phyloP scores from a whole-genome alignment of 176 grass and related monocot genomes.

The Canna indica region DNA sequence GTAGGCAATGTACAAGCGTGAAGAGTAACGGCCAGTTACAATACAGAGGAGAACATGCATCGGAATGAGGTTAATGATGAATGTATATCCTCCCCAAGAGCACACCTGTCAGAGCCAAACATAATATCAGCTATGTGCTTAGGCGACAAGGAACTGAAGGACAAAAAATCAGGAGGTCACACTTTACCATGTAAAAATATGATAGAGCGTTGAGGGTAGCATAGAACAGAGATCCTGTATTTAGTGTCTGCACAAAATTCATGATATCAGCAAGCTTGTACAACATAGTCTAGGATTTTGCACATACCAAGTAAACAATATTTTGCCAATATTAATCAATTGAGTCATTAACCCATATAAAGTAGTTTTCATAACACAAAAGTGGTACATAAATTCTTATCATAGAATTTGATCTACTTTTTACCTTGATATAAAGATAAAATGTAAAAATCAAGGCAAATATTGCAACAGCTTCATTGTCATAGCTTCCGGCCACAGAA shows the following conservation, averaged over 20 bases:
- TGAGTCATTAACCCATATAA: not conserved
- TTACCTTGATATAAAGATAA: slow-evolving; percentile 99
- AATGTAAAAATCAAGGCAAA: slow-evolving; percentile 96
- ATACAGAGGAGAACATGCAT: slow-evolving; percentile 98
- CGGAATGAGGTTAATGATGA: slow-evolving; percentile 99
- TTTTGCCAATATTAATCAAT: not conserved
- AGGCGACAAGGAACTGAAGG: slow-evolving; percentile 23
- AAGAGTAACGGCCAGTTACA: slow-evolving; percentile 94
- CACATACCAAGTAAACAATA: not conserved
- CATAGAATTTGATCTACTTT: not conserved
- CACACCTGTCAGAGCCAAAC: slow-evolving; percentile 61
- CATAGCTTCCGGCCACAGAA: slow-evolving; percentile 99
- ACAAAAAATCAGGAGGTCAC: slow-evolving; percentile 1
- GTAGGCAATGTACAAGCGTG: slow-evolving; percentile 95
- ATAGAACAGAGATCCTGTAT: slow-evolving; percentile 97
- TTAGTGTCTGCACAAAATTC: slow-evolving; percentile 60
- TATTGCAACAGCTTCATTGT: slow-evolving; percentile 99
- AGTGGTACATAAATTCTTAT: not conserved
- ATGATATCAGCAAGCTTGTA: not conserved
- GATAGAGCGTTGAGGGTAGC: slow-evolving; percentile 90
- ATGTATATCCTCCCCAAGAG: slow-evolving; percentile 99
- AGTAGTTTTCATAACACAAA: slow-evolving; percentile 10
- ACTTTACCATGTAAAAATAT: slow-evolving; percentile 98
- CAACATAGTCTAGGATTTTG: not conserved
- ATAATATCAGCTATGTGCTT: slow-evolving; percentile 9